phyloP scores from a whole-genome alignment of 306 rosid species.

The Prunus mira region DNA sequence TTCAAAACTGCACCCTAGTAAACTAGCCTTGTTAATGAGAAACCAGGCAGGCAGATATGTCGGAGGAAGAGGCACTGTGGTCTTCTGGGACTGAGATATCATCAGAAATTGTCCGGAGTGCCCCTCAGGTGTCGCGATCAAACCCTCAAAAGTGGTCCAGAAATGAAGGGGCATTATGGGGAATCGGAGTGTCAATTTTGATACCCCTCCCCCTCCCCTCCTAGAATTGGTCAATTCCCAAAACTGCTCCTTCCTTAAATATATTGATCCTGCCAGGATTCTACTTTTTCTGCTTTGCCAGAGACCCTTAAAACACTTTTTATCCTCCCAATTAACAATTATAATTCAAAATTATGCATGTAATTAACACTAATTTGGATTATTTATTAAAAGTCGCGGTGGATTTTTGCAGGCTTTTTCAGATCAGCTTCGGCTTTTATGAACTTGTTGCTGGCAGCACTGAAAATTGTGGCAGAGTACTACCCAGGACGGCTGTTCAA shows the following conservation, averaged over 20 bases:
- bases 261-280: constrained; percentile 31
- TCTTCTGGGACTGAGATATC: constrained; percentile 13
- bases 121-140: constrained; percentile 51
- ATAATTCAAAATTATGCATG: not conserved
- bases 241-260: constrained; percentile 51
- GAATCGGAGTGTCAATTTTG: constrained; percentile 45
- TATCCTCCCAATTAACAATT: not conserved
- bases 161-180: constrained; percentile 57
- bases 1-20: not conserved
- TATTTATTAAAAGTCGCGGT: not conserved
- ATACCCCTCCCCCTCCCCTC: not conserved
- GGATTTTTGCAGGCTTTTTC: constrained; percentile 70
- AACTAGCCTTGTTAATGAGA: constrained; percentile 12
- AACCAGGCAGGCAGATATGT: constrained; percentile 26
- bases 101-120: constrained; percentile 75
- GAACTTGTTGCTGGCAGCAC: constrained; percentile 61
- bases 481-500: constrained; percentile 71
- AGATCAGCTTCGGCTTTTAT: constrained; percentile 88
- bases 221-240: constrained; percentile 45
- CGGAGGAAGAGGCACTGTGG: constrained; percentile 34
- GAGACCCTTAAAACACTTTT: constrained; percentile 10
- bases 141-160: constrained; percentile 18
- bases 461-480: constrained; percentile 74
- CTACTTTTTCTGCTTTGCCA: constrained; percentile 34
- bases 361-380: not conserved